Percentiles rank a stretch among this genome's conserved stretches.
Evolutionary conservation across 805 yeast genomes (phyloP).

Genomic region (Myxozyma melibiosi): DNA sequence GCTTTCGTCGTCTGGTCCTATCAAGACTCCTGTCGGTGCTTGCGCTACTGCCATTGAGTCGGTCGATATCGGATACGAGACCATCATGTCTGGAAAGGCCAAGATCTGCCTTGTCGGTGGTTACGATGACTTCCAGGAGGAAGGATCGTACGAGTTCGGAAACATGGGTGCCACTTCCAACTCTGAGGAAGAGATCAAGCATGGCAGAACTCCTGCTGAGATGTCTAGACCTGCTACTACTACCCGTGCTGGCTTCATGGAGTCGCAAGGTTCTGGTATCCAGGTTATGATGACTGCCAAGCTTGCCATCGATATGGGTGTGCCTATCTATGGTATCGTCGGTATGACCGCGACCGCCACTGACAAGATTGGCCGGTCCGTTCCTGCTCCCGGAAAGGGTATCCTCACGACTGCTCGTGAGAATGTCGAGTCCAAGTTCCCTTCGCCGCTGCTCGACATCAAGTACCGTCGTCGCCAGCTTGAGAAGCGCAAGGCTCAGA

Average conservation of each 20-base stretch:
- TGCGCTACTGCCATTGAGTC: constrained; percentile 99
- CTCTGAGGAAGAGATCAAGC: constrained; percentile 80
- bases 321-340: constrained; percentile 94
- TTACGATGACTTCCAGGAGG: constrained; percentile 99
- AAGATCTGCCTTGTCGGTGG: constrained; percentile 98
- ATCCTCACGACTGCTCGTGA: constrained; percentile 97
- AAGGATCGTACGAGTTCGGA: constrained; percentile 96
- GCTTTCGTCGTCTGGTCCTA: constrained; percentile 96
- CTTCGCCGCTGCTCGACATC: constrained; percentile 80
- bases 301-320: constrained; percentile 96
- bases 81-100: constrained; percentile 90
- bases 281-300: constrained; percentile 95
- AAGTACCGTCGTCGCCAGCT: constrained; percentile 93
- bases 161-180: constrained; percentile 99
- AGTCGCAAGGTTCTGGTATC: constrained; percentile 98
- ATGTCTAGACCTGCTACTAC: constrained; percentile 99
- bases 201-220: constrained; percentile 96
- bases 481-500: constrained; percentile 72
- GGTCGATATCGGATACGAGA: constrained; percentile 92
- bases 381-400: constrained; percentile 99
- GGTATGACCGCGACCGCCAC: constrained; percentile 96
- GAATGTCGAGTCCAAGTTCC: constrained; percentile 76
- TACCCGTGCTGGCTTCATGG: constrained; percentile 97
- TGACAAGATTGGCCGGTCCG: constrained; percentile 97
- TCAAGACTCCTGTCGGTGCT: constrained; percentile 99